Percentiles rank a stretch among this genome's conserved stretches.
Conservation (phyloP, 495 filamentous ascomycete species). For the Annulohypoxylon nitens region DNA sequence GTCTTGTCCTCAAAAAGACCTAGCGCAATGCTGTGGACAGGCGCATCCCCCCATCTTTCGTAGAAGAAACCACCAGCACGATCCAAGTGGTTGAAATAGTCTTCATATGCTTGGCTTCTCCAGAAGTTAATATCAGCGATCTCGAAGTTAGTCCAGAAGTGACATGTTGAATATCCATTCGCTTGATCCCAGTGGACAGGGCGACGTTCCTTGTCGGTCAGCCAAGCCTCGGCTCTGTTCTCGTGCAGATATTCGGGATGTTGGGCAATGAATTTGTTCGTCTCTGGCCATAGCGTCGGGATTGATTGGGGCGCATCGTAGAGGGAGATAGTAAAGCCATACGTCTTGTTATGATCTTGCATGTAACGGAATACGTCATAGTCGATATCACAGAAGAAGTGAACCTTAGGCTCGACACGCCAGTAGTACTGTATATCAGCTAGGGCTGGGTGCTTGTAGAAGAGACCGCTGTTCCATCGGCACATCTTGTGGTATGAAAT, state of each 20-base stretch:
- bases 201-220: slow-evolving; percentile 80
- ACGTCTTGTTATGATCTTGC: slow-evolving; percentile 97
- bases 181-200: slow-evolving; percentile 84
- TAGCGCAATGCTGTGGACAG: slow-evolving; percentile 95
- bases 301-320: slow-evolving; percentile 92
- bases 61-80: slow-evolving; percentile 98
- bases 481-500: slow-evolving; percentile 99
- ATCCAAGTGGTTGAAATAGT: slow-evolving; percentile 97
- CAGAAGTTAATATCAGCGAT: slow-evolving; percentile 97
- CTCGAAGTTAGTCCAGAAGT: slow-evolving; percentile 99
- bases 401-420: slow-evolving; percentile 98
- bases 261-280: slow-evolving; percentile 84
- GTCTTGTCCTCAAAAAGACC: slow-evolving; percentile 91
- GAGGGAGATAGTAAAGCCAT: slow-evolving; percentile 98
- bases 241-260: slow-evolving; percentile 84
- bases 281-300: slow-evolving; percentile 94
- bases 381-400: slow-evolving; percentile 99
- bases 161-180: slow-evolving; percentile 97
- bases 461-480: slow-evolving; percentile 97
- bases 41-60: slow-evolving; percentile 98
- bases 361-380: slow-evolving; percentile 99
- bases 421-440: slow-evolving; percentile 90
- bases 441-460: slow-evolving; percentile 95
- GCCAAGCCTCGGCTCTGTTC: slow-evolving; percentile 89
- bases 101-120: slow-evolving; percentile 89